phyloP scores from a whole-genome alignment of 495 filamentous ascomycete species.

The Viridothelium virens region DNA sequence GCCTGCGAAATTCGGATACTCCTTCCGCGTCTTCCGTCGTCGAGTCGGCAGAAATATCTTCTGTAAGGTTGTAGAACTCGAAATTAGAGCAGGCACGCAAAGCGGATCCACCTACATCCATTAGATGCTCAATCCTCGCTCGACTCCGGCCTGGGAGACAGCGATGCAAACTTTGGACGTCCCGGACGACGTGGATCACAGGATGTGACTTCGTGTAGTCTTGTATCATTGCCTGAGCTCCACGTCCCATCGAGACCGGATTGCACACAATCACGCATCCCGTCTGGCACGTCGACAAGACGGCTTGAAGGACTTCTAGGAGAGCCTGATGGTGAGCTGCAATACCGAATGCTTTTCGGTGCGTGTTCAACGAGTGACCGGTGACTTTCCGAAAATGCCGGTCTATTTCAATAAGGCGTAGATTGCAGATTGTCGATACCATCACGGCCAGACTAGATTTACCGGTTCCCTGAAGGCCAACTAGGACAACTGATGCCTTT shows the following conservation, averaged over 20 bases:
- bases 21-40: constrained; percentile 22
- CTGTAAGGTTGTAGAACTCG: constrained; percentile 70
- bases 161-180: constrained; percentile 56
- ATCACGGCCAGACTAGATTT: constrained; percentile 73
- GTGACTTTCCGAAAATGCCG: constrained; percentile 60
- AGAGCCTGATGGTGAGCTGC: constrained; percentile 55
- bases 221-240: constrained; percentile 33
- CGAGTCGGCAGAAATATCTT: constrained; percentile 18
- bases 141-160: constrained; percentile 54
- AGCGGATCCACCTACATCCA: constrained; percentile 49
- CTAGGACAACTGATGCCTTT: constrained; percentile 63
- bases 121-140: constrained; percentile 39
- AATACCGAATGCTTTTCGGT: constrained; percentile 52
- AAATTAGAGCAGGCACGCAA: constrained; percentile 63
- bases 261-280: constrained; percentile 68
- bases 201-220: constrained; percentile 52
- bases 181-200: constrained; percentile 65
- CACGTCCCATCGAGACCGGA: constrained; percentile 45
- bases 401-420: constrained; percentile 64
- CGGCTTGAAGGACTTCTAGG: constrained; percentile 53
- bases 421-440: constrained; percentile 60
- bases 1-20: constrained; percentile 31
- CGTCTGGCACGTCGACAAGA: constrained; percentile 55
- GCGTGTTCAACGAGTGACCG: constrained; percentile 53
- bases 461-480: constrained; percentile 67